Base-by-base conservation (phyloP, 164 flowering plant species). In the Magnolia changhungtana region DNA sequence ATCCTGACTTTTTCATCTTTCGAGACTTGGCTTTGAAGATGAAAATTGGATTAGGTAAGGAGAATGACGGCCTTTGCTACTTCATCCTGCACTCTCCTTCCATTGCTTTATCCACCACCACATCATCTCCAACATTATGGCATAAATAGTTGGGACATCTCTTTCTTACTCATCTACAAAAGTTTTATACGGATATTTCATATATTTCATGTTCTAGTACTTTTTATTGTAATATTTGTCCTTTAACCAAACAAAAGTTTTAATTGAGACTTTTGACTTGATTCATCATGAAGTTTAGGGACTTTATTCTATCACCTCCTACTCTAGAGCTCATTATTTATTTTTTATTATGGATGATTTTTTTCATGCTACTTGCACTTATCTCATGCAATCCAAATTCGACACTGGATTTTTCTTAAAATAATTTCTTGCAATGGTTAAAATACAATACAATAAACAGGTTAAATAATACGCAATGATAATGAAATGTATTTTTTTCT, bases 211-310 rank as follows among this genome's bases (percentile, higher is more conserved):
- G 0, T 37, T 37, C 45, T 37, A 24, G 0, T 9, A 24, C 23
- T 73, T 7, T 3, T 8, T 13, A 50, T 61, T 73, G 75, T 73
- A 51, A 63, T 19, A 31, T 70, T 8, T 76, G 73, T 37, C 52
- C 52, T 27, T 4, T 24, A 19, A 16, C 67, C 0, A 76, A 76
- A 55, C 65, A 69, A 59, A 55, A n/a, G n/a, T n/a, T 52, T 18
- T 16, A 2, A 59, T 3, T 7, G 0, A 2, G 7, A 52, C 64
- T 55, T 69, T 76, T 69, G 59, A 59, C 18, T 16, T 76, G 9
- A 69, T 59, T 27, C 74, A 76, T 55, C 19, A 31, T 8, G 73
- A 76, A 14, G 69, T 55, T 21, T 76, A 73, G 68, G 78, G 78
- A 19, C 24, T 16, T 1, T 69, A 29, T 19, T 20, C 29, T 7